Evolutionary conservation across 2,329 filamentous ascomycete genomes (phyloP), one percentile per base, ranked within the genome.

Genomic region (Cladosporium sp.): DNA sequence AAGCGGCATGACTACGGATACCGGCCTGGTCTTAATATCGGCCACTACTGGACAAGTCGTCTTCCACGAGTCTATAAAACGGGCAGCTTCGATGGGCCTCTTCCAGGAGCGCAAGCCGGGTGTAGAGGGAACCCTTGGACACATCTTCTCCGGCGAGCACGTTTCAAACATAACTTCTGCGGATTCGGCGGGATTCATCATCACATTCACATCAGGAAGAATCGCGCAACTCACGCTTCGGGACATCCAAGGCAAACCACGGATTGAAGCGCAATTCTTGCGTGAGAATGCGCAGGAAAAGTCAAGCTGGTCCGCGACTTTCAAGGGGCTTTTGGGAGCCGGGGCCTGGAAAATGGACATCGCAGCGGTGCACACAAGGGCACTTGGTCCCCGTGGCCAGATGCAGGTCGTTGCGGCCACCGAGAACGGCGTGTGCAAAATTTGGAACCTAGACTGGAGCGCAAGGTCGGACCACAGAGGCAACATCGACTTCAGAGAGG

Each of bases 1-100:
- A 0, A 89, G 91, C 59, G 91, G 91, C 5, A 89, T 91, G 12
- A 89, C 89, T 5, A 87, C 88, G 58, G 91, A 96, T 71, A 90
- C 93, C 37, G 95, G 95, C 2, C 84, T 99, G 44, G 87, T 99
- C 31, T 86, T 97, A 44, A 85, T 98, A 44, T 91, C 94, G 80
- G 91, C 94, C 14, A 87, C 86, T 21, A 93, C 85, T 58, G 95
- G 95, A 62, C 93, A 89, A 77, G 88, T 98, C 62, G 89, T 92
- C 53, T 98, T 95, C 78, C 98, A 95, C 93, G 95, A 98, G 76
- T 96, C 92, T 46, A 91, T 98, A 69, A 93, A 94, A 65, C 93
- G 89, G 77, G 93, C 92, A 11, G 91, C 93, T 46, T 92, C 92
- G 0, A 84, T 96, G 64, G 91, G 91, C 68, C 86, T 96, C 49